Evolutionary conservation across 768 basidiomycete genomes (phyloP), one percentile per base, ranked within the genome.

Genomic region (Lactifluus echinatus): DNA sequence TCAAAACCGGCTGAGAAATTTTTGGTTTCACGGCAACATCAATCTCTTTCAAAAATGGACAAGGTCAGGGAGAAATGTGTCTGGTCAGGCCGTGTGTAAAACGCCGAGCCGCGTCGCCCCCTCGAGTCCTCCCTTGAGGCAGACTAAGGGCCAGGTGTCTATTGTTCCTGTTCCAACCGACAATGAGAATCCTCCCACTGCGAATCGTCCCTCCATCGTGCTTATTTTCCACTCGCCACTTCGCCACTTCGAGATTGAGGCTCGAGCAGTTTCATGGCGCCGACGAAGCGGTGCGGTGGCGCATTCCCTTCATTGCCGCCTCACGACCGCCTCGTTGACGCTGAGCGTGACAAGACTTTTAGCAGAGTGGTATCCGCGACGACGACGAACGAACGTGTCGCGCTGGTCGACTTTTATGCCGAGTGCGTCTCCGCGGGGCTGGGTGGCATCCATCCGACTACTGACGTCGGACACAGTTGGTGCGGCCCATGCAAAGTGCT

Each of bases 331-430:
- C 24, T 65, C 14, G 42, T 28, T 26, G 51, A 40, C 37, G 3
- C 24, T n/a, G 11, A 46, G 34, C 53, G 4, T 11, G n/a, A 14
- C 12, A 7, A 78, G 76, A 71, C 67, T 2, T 75, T 76, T 57
- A 34, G 62, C 48, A 64, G 64, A 24, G 67, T 73, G 1, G 68
- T 59, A 12, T 61, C 71, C n/a, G 65, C 65, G 37, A 65, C 63
- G 40, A 50, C 42, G 53, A 69, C 75, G 26, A 74, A 73, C 51
- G 75, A 77, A 55, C 78, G 80, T 47, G 69, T 86, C 24, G 78
- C 85, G 40, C 71, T 90, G 6, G 87, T 88, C 23, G 88, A 90
- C 63, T 90, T 90, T 63, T 85, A 89, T 66, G 88, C 89, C 46
- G 80, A 88, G 88, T 89, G 64, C 46, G 83, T 46, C 39, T 34